These are phyloP conservation scores for Candida andamanensis DNA, from an alignment of 805 yeast species.

Conservation along the genomic window DNA sequence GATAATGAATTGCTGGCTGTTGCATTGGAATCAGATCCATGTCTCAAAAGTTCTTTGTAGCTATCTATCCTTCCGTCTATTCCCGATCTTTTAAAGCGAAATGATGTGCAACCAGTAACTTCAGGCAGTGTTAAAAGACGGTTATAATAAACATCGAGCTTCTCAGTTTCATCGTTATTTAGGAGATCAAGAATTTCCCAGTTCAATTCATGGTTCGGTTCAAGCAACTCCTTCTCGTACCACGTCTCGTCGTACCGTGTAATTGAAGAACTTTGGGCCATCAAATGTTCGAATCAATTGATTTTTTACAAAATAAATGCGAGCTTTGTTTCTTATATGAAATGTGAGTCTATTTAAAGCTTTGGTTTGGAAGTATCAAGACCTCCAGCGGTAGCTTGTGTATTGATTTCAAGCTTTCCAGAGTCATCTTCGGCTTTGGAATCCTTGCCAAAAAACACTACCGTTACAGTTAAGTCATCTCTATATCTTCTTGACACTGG, in stretches of 20 bases:
- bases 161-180: conserved; percentile 40
- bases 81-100: conserved; percentile 70
- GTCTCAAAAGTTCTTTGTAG: conserved; percentile 50
- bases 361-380: conserved; percentile 42
- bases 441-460: conserved; percentile 80
- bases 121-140: conserved; percentile 56
- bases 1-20: conserved; percentile 70
- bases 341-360: no score
- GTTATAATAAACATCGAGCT: conserved; percentile 29
- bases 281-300: no score
- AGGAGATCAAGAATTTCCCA: conserved; percentile 70
- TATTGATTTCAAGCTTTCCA: conserved; percentile 52
- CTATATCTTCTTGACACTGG: conserved; percentile 89
- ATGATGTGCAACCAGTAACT: conserved; percentile 55
- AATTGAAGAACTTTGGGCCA: no score
- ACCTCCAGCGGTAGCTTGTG: conserved; percentile 58
- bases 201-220: conserved; percentile 58
- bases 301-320: no score
- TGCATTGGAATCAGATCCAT: conserved; percentile 45
- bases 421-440: conserved; percentile 33
- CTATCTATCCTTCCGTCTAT: conserved; percentile 63
- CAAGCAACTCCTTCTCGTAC: conserved; percentile 41
- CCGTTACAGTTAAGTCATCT: conserved; percentile 95
- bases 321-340: no score
- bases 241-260: no score